A percentile compares a stretch with the other conserved stretches of the same genome.
These are phyloP conservation scores for Fusarium tjaetaba DNA, from an alignment of 2,329 filamentous ascomycete species.

Conservation along the genomic window DNA sequence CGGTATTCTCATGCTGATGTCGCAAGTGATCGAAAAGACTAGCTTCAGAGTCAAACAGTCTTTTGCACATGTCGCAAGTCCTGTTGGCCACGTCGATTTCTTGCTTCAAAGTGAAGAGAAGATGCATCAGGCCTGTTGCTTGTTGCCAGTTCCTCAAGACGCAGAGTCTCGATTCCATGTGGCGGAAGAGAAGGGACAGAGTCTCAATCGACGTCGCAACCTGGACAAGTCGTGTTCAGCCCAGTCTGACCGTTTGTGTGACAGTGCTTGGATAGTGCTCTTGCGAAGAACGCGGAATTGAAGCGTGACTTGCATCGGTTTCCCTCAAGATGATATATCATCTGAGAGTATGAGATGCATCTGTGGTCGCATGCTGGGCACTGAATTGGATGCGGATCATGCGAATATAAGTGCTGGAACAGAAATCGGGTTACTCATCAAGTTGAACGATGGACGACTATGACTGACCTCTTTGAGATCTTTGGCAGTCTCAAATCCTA, in stretches of 20 bases:
- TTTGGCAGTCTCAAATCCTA: not conserved
- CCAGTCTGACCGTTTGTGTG: not conserved
- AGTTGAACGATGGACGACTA: not conserved
- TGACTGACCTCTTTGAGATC: not conserved
- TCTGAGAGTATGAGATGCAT: not conserved
- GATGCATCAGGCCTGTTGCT: not conserved
- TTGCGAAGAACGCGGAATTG: not conserved
- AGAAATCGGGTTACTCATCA: not conserved
- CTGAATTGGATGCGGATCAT: not conserved
- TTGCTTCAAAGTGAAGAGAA: not conserved
- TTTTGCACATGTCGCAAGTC: not conserved
- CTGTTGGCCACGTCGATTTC: not conserved
- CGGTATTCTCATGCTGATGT: not conserved
- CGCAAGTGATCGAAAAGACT: not conserved
- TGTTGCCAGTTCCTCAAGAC: not conserved
- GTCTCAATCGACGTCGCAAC: not conserved
- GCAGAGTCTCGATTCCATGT: not conserved
- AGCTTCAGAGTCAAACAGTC: not conserved
- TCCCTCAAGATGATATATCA: not conserved
- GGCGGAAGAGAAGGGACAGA: not conserved
- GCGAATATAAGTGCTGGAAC: not conserved
- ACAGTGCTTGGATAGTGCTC: not conserved
- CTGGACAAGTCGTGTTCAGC: not conserved
- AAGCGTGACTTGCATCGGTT: not conserved
- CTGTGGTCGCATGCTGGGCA: not conserved